Evolutionary conservation across 805 yeast genomes (phyloP), one percentile per base, ranked within the genome.

Genomic region (Candida sithepensis): DNA sequence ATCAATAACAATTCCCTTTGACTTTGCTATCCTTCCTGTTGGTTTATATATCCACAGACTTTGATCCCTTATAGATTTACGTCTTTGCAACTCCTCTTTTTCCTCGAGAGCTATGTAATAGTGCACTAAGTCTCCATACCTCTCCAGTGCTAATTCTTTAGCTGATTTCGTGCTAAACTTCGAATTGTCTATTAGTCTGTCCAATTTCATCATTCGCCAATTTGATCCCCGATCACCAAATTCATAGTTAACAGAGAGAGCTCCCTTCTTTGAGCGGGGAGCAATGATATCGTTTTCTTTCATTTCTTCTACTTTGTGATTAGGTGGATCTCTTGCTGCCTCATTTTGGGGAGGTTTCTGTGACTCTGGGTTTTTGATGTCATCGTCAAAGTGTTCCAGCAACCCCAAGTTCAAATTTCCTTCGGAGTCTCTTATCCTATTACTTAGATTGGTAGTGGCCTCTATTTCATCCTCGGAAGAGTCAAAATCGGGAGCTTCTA

Each of bases 201-300:
- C 43, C 19, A 69, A 54, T 50, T 69, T 70, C 54, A 66, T 66
- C 67, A 66, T 59, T 36, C 72, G 49, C 74, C 73, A 69, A n/a
- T 47, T 52, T 1, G 69, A 62, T 2, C 72, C 73, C 19, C 58
- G 34, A 51, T 69, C 73, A 1, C 73, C 73, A 60, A 68, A 69
- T 26, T 55, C 60, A 50, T 65, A 69, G 20, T 59, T 58, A 16
- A 65, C 64, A 4, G 57, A 53, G 20, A 42, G 23, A 4, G 40
- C 16, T n/a, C 37, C 39, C 34, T 23, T 34, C 14, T 22, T 21
- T 7, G 19, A 5, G 1, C 20, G 16, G 2, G 14, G 21, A 13
- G 16, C 40, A 9, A 33, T 12, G 8, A n/a, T 42, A 3, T 49
- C 34, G 18, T 34, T 13, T 10, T 43, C 36, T 12, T 20, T 39